phyloP scores from a whole-genome alignment of 2,329 filamentous ascomycete genomes.

The Westerdykella ornata region DNA sequence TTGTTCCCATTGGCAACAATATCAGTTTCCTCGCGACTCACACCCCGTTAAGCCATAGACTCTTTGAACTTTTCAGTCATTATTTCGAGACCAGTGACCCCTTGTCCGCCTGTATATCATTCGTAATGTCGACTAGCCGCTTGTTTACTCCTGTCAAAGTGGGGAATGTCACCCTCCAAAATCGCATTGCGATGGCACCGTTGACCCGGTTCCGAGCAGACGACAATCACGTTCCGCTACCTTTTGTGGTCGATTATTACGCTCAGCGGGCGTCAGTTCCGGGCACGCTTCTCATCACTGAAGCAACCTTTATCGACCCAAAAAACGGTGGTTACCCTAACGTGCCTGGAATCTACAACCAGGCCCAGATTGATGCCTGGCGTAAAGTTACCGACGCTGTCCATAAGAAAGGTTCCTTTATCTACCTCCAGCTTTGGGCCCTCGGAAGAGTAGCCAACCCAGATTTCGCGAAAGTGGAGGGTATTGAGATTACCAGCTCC shows the following conservation, averaged over 20 bases:
- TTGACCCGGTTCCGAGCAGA: slow-evolving; percentile 39
- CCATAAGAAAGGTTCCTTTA: slow-evolving; percentile 55
- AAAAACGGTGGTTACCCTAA: slow-evolving; percentile 46
- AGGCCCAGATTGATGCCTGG: slow-evolving; percentile 49
- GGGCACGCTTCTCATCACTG: slow-evolving; percentile 54
- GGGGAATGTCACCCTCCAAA: slow-evolving; percentile 28
- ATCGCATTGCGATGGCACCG: slow-evolving; percentile 34
- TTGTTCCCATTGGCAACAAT: too few species aligned
- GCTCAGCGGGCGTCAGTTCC: slow-evolving; percentile 46
- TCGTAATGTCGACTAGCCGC: slow-evolving; percentile 21
- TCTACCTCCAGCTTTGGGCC: slow-evolving; percentile 58
- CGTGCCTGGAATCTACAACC: slow-evolving; percentile 53
- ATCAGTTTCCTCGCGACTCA: too few species aligned
- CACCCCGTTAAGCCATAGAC: too few species aligned
- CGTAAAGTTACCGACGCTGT: slow-evolving; percentile 55
- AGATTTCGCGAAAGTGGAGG: slow-evolving; percentile 30
- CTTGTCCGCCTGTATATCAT: not conserved
- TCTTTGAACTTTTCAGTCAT: too few species aligned
- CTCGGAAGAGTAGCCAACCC: slow-evolving; percentile 51
- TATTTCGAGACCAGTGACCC: too few species aligned
- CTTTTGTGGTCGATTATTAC: slow-evolving; percentile 48
- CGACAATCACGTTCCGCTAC: slow-evolving; percentile 44
- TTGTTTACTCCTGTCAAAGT: slow-evolving; percentile 35
- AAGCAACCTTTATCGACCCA: slow-evolving; percentile 49
- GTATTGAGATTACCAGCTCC: slow-evolving; percentile 30